Evolutionary conservation across 768 basidiomycete genomes (phyloP).

Genomic region (Trametes meyenii): DNA sequence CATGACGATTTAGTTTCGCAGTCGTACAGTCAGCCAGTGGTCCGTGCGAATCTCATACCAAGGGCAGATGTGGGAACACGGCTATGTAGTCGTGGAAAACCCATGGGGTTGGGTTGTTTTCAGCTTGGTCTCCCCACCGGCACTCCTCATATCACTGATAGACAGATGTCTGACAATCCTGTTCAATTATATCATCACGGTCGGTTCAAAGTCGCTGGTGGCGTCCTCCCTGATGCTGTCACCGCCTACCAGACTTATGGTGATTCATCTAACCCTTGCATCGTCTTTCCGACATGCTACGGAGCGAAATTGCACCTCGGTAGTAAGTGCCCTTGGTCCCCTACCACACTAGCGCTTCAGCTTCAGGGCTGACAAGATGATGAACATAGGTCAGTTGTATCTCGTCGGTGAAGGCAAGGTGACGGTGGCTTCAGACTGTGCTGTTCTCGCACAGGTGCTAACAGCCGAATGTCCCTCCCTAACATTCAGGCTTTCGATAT

Average conservation of each 20-base stretch:
- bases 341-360: background rate
- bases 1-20: background rate
- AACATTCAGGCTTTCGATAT: constrained; percentile 28
- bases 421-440: no score
- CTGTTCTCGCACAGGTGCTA: background rate
- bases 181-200: constrained; percentile 32
- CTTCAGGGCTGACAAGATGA: background rate
- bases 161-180: constrained; percentile 5
- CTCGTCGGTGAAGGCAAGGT: constrained; percentile 30
- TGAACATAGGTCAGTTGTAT: constrained; percentile 25
- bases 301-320: constrained; percentile 27
- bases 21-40: background rate
- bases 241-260: constrained; percentile 34
- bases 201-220: constrained; percentile 28
- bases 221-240: constrained; percentile 29
- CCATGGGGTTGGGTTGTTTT: background rate
- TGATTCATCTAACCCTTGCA: constrained; percentile 29
- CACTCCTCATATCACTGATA: background rate
- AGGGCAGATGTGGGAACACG: background rate
- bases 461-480: background rate
- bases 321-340: constrained; percentile 12
- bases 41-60: background rate
- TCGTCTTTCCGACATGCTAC: constrained; percentile 34
- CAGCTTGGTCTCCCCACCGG: background rate
- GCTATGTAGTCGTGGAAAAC: background rate